Conservation (phyloP, 1,139 yeast species). For the Keqinozyma sinolaborantium region DNA sequence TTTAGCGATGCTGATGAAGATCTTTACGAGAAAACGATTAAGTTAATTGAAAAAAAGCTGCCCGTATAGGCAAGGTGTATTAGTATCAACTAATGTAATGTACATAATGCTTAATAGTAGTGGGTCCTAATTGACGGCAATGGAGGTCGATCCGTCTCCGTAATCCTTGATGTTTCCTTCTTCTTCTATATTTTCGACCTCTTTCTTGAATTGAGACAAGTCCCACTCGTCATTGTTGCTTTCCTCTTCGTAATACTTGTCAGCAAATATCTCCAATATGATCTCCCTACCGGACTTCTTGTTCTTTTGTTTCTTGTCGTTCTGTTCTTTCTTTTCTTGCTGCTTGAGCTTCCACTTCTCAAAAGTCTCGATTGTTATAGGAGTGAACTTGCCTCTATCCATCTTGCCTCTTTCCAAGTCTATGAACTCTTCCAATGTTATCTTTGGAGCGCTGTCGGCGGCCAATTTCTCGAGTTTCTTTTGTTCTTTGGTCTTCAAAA, state of each 20-base stretch:
- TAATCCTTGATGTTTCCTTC: constrained; percentile 49
- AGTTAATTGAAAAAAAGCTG: too few relatives aligned
- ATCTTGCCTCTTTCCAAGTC: constrained; percentile 89
- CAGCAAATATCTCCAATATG: constrained; percentile 69
- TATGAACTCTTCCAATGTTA: constrained; percentile 91
- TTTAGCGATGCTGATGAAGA: constrained; percentile 36
- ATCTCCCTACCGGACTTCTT: constrained; percentile 77
- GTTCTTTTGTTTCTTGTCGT: constrained; percentile 47
- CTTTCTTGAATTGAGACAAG: constrained; percentile 58
- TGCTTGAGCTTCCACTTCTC: constrained; percentile 79
- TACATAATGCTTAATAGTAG: neutral
- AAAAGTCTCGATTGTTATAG: constrained; percentile 84
- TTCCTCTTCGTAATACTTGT: constrained; percentile 53
- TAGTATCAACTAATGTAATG: neutral
- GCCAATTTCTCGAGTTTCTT: constrained; percentile 86
- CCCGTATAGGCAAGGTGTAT: too few relatives aligned
- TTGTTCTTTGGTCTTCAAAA: constrained; percentile 94
- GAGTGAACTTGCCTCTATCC: constrained; percentile 76
- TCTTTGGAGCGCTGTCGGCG: constrained; percentile 80
- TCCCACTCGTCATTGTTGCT: constrained; percentile 65
- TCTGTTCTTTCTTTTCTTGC: constrained; percentile 56
- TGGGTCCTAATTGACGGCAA: neutral
- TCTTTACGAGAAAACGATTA: constrained; percentile 22
- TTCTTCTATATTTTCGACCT: constrained; percentile 35
- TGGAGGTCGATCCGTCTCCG: constrained; percentile 37